Conservation (phyloP, 2,329 filamentous ascomycete species). For the Chrysoporthe austroafricana region DNA sequence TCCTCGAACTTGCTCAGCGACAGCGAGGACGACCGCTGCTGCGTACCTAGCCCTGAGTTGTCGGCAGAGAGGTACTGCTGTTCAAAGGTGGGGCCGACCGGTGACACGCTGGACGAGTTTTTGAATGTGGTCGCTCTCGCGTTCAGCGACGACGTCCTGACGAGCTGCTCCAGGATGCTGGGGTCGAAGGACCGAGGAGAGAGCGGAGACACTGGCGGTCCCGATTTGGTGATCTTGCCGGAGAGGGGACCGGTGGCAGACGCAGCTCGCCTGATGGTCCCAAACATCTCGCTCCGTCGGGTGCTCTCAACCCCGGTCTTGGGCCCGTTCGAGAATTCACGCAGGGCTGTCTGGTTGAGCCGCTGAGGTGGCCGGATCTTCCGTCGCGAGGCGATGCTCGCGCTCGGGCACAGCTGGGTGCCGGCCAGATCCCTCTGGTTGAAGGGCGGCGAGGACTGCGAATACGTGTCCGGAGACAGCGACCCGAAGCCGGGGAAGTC, state of each 20-base stretch:
- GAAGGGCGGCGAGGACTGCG: conserved; percentile 35
- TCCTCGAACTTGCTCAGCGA: conserved; percentile 41
- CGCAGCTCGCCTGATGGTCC: conserved; percentile 58
- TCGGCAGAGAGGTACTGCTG: conserved; percentile 26
- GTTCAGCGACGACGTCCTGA: conserved; percentile 17
- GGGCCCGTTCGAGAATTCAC: conserved; percentile 49
- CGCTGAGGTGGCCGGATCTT: conserved; percentile 54
- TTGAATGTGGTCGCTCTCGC: conserved; percentile 21
- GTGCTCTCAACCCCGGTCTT: conserved; percentile 54
- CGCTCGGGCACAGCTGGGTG: conserved; percentile 53
- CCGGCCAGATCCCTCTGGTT: conserved; percentile 43
- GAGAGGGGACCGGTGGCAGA: conserved; percentile 51
- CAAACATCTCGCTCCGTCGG: conserved; percentile 48
- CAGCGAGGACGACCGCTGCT: conserved; percentile 37
- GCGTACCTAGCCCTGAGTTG: conserved; percentile 35
- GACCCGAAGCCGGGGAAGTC: conserved; percentile 29
- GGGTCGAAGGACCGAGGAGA: conserved; percentile 51
- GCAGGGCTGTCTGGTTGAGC: conserved; percentile 50
- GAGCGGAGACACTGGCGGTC: conserved; percentile 40
- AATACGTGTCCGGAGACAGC: conserved; percentile 38
- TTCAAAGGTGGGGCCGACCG: conserved; percentile 22
- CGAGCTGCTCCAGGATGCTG: conserved; percentile 35
- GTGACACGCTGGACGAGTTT: conserved; percentile 17
- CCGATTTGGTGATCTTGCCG: conserved; percentile 47
- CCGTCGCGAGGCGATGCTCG: conserved; percentile 59